Conservation (phyloP, 768 basidiomycete genomes). For the Lactarius indigo region DNA sequence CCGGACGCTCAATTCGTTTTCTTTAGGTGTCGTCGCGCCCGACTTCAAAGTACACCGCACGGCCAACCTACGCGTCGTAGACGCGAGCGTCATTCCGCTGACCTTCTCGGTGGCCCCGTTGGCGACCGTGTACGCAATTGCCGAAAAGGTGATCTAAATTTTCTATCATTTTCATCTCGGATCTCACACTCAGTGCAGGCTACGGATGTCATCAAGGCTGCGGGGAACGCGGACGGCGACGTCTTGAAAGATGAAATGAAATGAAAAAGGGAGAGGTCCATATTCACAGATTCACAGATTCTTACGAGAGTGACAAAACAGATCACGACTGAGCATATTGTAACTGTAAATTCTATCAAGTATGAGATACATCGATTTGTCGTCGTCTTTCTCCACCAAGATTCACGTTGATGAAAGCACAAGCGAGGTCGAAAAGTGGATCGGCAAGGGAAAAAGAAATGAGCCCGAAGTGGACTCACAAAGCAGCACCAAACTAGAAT, state of each 20-base stretch:
- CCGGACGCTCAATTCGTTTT: background rate
- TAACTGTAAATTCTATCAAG: conserved; percentile 7
- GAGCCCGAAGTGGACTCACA: background rate
- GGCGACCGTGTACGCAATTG: conserved; percentile 24
- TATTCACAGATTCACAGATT: too few relatives aligned
- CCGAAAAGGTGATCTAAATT: conserved; percentile 15
- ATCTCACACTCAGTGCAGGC: conserved; percentile 2
- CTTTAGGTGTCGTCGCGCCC: conserved; percentile 40
- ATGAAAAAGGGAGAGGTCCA: background rate
- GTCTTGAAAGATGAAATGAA: background rate
- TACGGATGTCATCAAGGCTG: conserved; percentile 19
- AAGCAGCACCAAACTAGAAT: background rate
- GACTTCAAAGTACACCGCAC: conserved; percentile 43
- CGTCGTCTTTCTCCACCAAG: background rate
- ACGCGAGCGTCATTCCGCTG: conserved; percentile 24
- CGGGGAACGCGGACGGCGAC: background rate
- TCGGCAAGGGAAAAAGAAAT: background rate
- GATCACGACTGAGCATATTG: background rate
- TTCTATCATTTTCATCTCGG: background rate
- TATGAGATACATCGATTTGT: background rate
- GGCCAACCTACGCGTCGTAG: conserved; percentile 38
- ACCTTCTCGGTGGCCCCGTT: conserved; percentile 23
- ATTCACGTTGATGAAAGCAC: background rate
- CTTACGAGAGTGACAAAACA: background rate
- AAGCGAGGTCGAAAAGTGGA: background rate